Evolutionary conservation across 495 filamentous ascomycete genomes (phyloP).

Genomic region (Aspergillus sclerotiicarbonarius): DNA sequence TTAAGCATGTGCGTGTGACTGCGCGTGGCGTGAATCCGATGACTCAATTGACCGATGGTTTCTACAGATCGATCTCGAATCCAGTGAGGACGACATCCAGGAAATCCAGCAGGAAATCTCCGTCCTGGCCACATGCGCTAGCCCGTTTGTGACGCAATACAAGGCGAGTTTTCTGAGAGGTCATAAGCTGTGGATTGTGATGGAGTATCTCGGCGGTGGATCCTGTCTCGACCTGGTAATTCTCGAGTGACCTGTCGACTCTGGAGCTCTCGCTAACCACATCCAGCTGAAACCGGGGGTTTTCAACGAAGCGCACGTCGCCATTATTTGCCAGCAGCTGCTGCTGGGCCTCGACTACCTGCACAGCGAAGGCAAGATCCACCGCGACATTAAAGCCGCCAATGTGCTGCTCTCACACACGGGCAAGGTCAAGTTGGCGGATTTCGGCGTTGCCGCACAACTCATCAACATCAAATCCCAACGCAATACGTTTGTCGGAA

Average conservation of each 20-base stretch:
- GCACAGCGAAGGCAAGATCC: constrained; percentile 92
- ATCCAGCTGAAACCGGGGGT: constrained; percentile 82
- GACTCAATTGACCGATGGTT: constrained; percentile 23
- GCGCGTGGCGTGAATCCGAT: constrained; percentile 8
- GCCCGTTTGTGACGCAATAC: constrained; percentile 92
- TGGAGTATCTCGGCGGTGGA: constrained; percentile 94
- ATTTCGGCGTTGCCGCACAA: constrained; percentile 97
- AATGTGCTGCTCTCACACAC: constrained; percentile 82
- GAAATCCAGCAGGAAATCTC: constrained; percentile 98
- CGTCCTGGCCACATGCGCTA: constrained; percentile 90
- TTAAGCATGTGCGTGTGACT: constrained; percentile 72
- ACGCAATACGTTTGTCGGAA: constrained; percentile 97
- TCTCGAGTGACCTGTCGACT: neutral
- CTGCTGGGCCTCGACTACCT: constrained; percentile 90
- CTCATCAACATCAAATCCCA: constrained; percentile 97
- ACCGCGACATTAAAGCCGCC: constrained; percentile 95
- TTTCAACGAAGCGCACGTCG: constrained; percentile 88
- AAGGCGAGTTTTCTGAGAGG: constrained; percentile 92
- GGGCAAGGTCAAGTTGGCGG: constrained; percentile 95
- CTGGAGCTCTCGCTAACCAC: constrained; percentile 21
- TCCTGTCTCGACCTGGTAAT: constrained; percentile 87
- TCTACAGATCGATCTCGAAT: constrained; percentile 95
- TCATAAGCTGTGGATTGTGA: constrained; percentile 97
- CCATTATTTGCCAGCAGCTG: constrained; percentile 90
- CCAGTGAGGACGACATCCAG: constrained; percentile 94